Conservation (phyloP, 1,284 basidiomycete genomes). For the Stereum hirsutum region DNA sequence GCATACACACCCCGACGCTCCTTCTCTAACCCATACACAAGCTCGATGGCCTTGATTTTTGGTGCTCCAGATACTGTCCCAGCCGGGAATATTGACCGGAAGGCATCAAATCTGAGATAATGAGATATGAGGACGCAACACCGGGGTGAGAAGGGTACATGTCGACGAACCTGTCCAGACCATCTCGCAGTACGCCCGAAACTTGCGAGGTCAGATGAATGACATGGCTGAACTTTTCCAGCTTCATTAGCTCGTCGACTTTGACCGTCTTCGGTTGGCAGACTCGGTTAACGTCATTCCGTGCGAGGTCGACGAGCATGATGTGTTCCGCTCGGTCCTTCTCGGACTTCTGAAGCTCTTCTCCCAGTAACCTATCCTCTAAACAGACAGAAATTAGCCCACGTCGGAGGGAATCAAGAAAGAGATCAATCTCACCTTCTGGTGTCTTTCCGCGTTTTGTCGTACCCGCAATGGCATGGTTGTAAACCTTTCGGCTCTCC, state of each 20-base stretch:
- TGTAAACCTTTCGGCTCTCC: slow-evolving; percentile 85
- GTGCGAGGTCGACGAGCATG: slow-evolving; percentile 97
- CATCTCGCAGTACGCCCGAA: slow-evolving; percentile 79
- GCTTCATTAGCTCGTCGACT: slow-evolving; percentile 90
- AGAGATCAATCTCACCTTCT: slow-evolving; percentile 52
- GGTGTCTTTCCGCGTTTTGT: slow-evolving; percentile 79
- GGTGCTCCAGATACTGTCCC: slow-evolving; percentile 99
- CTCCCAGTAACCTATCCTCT: slow-evolving; percentile 85
- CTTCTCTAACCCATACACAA: slow-evolving; percentile 81
- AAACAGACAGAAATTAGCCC: slow-evolving; percentile 4
- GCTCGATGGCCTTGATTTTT: slow-evolving; percentile 97
- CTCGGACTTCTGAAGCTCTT: slow-evolving; percentile 71
- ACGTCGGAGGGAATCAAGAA: neutral
- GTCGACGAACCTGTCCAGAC: slow-evolving; percentile 61
- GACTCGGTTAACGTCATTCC: slow-evolving; percentile 99
- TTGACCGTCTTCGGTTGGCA: slow-evolving; percentile 94
- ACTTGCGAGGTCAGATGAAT: slow-evolving; percentile 97
- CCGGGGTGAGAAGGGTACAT: neutral
- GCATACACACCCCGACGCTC: slow-evolving; percentile 94
- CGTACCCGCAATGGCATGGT: slow-evolving; percentile 98
- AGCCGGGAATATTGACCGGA: slow-evolving; percentile 98
- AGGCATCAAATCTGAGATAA: slow-evolving; percentile 82
- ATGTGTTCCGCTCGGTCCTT: slow-evolving; percentile 99
- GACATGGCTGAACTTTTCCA: slow-evolving; percentile 98
- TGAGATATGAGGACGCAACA: neutral